Percentiles rank a stretch among this genome's conserved stretches.
These are phyloP conservation scores for Viridothelium virens DNA, from an alignment of 495 filamentous ascomycete species.

Conservation along the genomic window DNA sequence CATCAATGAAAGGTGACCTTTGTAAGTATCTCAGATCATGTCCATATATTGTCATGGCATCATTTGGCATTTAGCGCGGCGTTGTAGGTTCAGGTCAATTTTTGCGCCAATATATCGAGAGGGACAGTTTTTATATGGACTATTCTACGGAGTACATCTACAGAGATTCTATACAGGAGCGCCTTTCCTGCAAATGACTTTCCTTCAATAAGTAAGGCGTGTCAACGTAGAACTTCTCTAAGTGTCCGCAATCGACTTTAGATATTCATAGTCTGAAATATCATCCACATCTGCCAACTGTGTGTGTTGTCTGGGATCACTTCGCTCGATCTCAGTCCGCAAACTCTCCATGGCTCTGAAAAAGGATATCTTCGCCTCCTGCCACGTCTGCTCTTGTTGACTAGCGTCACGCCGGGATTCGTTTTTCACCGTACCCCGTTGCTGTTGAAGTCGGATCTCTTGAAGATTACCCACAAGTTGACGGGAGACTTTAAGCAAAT, in stretches of 20 bases:
- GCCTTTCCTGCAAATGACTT: too few relatives aligned
- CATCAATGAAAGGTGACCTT: neutral
- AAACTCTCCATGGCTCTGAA: neutral
- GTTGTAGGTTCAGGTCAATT: neutral
- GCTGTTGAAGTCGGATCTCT: neutral
- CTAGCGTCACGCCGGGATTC: neutral
- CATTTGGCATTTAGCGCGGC: neutral
- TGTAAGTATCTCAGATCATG: neutral
- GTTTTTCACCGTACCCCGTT: neutral
- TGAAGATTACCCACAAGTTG: neutral
- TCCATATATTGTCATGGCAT: neutral
- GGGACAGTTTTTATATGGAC: neutral
- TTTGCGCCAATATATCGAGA: neutral
- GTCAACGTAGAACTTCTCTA: neutral
- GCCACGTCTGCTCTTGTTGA: neutral
- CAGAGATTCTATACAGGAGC: too few relatives aligned
- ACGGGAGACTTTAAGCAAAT: neutral
- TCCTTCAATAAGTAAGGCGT: too few relatives aligned
- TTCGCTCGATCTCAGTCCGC: neutral
- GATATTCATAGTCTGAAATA: neutral
- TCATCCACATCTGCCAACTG: neutral
- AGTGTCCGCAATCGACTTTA: neutral
- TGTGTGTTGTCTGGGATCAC: neutral
- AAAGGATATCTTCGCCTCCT: neutral
- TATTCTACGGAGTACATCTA: too few relatives aligned